Base-by-base conservation (phyloP, 768 basidiomycete species). In the Rhodotorula graminis region DNA sequence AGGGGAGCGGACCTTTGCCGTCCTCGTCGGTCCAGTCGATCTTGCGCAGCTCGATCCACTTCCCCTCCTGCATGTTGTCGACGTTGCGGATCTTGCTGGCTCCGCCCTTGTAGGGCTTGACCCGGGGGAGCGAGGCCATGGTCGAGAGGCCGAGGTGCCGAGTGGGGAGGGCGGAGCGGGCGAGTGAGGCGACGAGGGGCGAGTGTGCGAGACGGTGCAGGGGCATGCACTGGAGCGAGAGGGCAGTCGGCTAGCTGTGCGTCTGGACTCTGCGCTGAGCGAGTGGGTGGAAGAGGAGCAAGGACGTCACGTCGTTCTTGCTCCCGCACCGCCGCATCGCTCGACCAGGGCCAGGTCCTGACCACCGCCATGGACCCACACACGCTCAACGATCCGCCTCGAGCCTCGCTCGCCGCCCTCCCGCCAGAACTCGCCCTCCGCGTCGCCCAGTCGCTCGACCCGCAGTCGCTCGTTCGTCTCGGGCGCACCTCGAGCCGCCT, bases 11-110 rank as follows among this genome's bases (percentile, higher is more conserved):
- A 46, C 44, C 44, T 78, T 83, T 86, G 4, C 93, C 92, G 21
- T 87, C 86, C 74, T 87, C 84, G 83, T 96, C 94, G 66, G 85
- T 80, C 82, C 90, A 97, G 59, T 85, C 85, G 75, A 95, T 87
- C 81, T 88, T 90, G 81, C 90, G 89, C 77, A 96, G 82, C 16
- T 87, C 87, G 65, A 96, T 84, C 90, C 92, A 96, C 80, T 61
- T 61, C 37, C 72, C 72, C 56, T 73, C 67, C 29, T 60, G 33
- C 67, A 73, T 73, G 9, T 55, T 46, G 4, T 33, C 23, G 33
- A 66, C 64, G 27, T 53, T 42, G 60, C 49, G 64, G 56, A 73
- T 66, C 47, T 65, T 58, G 12, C 67, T 64, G 1, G 52, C 5
- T 1, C 72, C 72, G 27, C 47, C 46, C 16, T 2, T 3, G 67